Conservation (phyloP, 768 basidiomycete genomes). For the Fistulinella prunicolor region DNA sequence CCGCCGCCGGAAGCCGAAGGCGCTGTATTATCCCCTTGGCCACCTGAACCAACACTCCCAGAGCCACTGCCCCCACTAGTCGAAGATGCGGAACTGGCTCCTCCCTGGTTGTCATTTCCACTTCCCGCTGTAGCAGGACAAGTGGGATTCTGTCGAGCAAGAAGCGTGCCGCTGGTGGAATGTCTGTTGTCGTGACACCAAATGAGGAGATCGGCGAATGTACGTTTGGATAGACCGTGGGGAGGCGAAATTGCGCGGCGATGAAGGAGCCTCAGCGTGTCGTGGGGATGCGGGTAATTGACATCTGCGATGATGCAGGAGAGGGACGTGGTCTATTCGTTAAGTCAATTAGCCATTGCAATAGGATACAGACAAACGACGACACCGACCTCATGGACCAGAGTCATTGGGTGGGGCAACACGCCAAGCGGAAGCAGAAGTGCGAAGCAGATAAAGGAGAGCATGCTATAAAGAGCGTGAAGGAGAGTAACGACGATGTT, state of each 20-base stretch:
- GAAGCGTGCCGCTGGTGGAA: slow-evolving; percentile 18
- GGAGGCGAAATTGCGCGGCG: slow-evolving; percentile 20
- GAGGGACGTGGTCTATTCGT: no score
- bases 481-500: no score
- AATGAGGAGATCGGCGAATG: slow-evolving; percentile 26
- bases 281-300: slow-evolving; percentile 20
- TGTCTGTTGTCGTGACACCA: slow-evolving; percentile 26
- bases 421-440: slow-evolving; percentile 16
- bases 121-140: no score
- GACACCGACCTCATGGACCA: no score
- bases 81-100: no score
- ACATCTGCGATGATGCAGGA: slow-evolving; percentile 30
- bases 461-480: slow-evolving; percentile 21
- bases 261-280: slow-evolving; percentile 24
- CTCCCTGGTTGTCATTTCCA: no score
- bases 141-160: slow-evolving; percentile 22
- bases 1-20: background rate
- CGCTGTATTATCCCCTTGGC: no score
- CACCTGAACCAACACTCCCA: no score
- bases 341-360: no score
- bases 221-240: slow-evolving; percentile 19
- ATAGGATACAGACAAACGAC: no score
- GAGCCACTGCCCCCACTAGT: no score
- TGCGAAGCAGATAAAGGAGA: slow-evolving; percentile 15
- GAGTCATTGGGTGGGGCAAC: slow-evolving; percentile 21